Base-by-base conservation (phyloP, 176 grass and related monocot genomes). In the Elaeis guineensis region DNA sequence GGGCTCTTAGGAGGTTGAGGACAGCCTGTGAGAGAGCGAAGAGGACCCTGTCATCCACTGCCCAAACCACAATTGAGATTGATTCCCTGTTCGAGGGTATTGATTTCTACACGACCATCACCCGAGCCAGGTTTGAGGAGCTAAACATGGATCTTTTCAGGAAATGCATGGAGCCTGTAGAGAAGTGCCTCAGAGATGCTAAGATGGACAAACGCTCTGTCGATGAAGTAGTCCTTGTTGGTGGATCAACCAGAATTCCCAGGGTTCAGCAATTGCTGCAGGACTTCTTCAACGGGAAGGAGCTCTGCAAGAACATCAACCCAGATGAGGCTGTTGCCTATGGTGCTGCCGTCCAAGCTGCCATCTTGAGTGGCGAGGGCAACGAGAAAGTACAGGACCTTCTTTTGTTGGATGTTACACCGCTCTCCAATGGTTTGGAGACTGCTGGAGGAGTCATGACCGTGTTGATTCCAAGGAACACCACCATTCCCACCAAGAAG, bases 301-400 rank as follows among this genome's bases (percentile, higher is more conserved):
- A 92, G 73, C 84, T 91, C 18, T 97, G 93, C 84, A 89, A 91
- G 93, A 97, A 79, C 67, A 97, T 97, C 78, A 97, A 97, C 70
- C 93, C 93, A 16, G 93, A 97, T 18, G 93, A 97, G 84, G 93
- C 87, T 8, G 84, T 97, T n/a, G 90, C 90, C 2, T 90, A 95
- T 5, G 90, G 90, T 26, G 90, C 90, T 7, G 90, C 90, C 9
- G 86, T 95, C 14, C 86, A 90, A 78, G 86, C 86, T 19, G 86
- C 90, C 58, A 90, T 95, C 60, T 75, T 95, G 51, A 90, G 76
- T 12, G 90, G 86, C 25, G 90, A 90, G 79, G 86, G 90, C 67
- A 84, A 95, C 28, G 82, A 90, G 71, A 95, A 83, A 73, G 86
- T 90, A 15, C 86, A 86, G 74, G 90, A 95, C 62, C 61, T 95